Base-by-base conservation (phyloP, 1,284 basidiomycete species). In the Ceratobasidium sp. region DNA sequence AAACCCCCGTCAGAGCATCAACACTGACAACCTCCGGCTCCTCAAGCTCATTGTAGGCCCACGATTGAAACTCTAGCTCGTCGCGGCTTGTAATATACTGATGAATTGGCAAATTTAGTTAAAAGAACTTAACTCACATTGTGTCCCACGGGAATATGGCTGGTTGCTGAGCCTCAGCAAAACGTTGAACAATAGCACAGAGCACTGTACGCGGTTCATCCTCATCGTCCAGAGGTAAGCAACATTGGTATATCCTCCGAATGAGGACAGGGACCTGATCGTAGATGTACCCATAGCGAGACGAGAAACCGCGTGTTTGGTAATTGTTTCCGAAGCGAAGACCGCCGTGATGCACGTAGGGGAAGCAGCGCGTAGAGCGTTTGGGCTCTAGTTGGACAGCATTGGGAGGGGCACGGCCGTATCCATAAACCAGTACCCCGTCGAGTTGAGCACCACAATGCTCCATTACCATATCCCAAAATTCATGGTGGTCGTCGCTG, bases 241-340 rank as follows among this genome's bases (percentile, higher is more conserved):
- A 15, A 10, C 20, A 23, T 10, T 33, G 58, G 26, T 61, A 61
- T 26, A 61, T 26, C 39, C 15, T 20, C 26, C 26, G 4, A 33
- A 33, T 61, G n/a, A 61, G n/a, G 13, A 61, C 58, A 18, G 58
- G n/a, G 28, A 26, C 26, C 26, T 1, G 4, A 28, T 61, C 26
- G n/a, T 61, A 6, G 26, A 61, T 33, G 26, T 28, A 61, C 58
- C 58, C 58, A 33, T 26, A 61, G n/a, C 58, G 58, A 26, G 58
- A 61, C 26, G 20, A 26, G 10, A 26, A 28, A 1, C 58, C 58
- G 7, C 26, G 26, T 6, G 26, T 15, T 15, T 61, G 58, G 18
- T 28, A 23, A 15, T 23, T 39, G n/a, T 26, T 28, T 28, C 58
- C 58, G 28, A 26, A 61, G 58, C 26, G 58, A 15, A 28, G 6